phyloP scores from a whole-genome alignment of 441 rosid species.

The Heliophila coronopifolia region DNA sequence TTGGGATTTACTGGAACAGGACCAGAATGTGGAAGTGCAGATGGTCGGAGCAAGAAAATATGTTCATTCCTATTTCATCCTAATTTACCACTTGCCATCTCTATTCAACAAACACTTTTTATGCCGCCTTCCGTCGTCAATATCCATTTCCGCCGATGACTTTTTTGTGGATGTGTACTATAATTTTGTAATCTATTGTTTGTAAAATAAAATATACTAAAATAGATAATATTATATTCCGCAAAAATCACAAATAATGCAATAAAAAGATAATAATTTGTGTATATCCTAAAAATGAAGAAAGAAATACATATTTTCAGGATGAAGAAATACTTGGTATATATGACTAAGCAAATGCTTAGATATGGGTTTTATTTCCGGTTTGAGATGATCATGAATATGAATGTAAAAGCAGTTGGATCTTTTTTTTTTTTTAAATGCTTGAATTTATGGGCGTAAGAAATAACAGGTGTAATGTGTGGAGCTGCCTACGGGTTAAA shows the following conservation, averaged over 20 bases:
- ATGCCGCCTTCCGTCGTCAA: slow-evolving; percentile 73
- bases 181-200: slow-evolving; percentile 16
- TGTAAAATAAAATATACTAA: slow-evolving; percentile 8
- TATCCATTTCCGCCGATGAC: slow-evolving; percentile 74
- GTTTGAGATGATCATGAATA: too few species aligned
- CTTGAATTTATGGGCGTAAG: too few species aligned
- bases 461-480: too few species aligned
- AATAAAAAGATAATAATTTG: not conserved
- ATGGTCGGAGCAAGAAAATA: slow-evolving; percentile 65
- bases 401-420: too few species aligned
- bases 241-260: not conserved
- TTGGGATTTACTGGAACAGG: slow-evolving; percentile 39
- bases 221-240: not conserved
- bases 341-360: too few species aligned
- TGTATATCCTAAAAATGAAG: not conserved
- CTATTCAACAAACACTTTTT: slow-evolving; percentile 73
- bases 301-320: not conserved
- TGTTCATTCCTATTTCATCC: slow-evolving; percentile 90
- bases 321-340: not conserved
- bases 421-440: too few species aligned
- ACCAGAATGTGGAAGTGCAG: slow-evolving; percentile 75
- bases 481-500: too few species aligned
- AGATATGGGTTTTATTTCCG: too few species aligned
- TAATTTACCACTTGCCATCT: slow-evolving; percentile 74
- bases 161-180: not conserved